Conservation (phyloP, 2,329 filamentous ascomycete species). For the Dactylellina cionopaga region DNA sequence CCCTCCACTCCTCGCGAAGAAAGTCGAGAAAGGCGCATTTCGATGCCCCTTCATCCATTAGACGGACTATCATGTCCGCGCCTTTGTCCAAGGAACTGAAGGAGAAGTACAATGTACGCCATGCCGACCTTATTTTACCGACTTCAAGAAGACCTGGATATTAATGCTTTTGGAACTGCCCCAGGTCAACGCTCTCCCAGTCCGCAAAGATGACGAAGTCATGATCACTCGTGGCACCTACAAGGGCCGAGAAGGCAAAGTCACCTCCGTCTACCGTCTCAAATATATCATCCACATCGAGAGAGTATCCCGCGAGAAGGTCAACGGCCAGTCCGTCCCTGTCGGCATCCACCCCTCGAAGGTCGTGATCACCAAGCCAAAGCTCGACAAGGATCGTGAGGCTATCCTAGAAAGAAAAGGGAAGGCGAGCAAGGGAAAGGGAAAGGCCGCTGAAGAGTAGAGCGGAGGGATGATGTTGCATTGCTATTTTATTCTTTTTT, state of each 20-base stretch:
- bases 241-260: constrained; percentile 99
- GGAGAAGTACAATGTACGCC: constrained; percentile 96
- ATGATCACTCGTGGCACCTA: constrained; percentile 88
- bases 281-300: constrained; percentile 98
- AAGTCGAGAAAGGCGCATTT: constrained; percentile 99
- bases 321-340: constrained; percentile 93
- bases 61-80: constrained; percentile 96
- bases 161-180: constrained; percentile 8
- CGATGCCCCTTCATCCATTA: constrained; percentile 89
- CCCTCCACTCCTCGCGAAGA: constrained; percentile 83
- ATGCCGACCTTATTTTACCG: background rate
- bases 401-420: constrained; percentile 86
- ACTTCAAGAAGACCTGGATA: background rate
- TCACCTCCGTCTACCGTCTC: constrained; percentile 96
- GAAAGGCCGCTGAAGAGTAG: constrained; percentile 74
- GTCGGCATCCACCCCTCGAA: constrained; percentile 96
- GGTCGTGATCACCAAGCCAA: constrained; percentile 98
- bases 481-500: constrained; percentile 15
- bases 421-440: constrained; percentile 77
- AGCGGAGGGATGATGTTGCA: constrained; percentile 35
- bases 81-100: constrained; percentile 95
- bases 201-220: constrained; percentile 98
- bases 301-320: constrained; percentile 96
- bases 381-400: constrained; percentile 96
- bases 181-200: constrained; percentile 93